Conservation (phyloP, 495 filamentous ascomycete species). For the Aspergillus diversus region DNA sequence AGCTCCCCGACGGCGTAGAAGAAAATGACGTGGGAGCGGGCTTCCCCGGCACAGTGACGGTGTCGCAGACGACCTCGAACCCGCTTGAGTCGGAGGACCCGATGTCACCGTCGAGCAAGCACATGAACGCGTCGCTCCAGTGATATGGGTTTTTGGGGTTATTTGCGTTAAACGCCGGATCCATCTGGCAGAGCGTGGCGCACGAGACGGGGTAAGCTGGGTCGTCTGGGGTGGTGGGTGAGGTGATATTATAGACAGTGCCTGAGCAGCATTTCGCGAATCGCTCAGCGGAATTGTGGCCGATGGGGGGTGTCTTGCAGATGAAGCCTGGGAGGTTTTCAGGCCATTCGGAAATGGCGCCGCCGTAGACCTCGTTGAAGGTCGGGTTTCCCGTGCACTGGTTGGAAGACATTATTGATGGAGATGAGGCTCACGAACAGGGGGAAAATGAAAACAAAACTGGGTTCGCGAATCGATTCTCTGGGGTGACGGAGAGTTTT, state of each 20-base stretch:
- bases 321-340: background rate
- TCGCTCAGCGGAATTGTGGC: background rate
- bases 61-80: background rate
- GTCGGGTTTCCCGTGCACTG: background rate
- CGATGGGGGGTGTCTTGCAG: background rate
- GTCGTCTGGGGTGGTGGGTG: background rate
- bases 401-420: background rate
- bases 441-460: background rate
- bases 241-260: background rate
- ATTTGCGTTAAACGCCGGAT: background rate
- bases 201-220: slow-evolving; percentile 2
- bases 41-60: background rate
- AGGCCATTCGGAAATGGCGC: slow-evolving; percentile 3
- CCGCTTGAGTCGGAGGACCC: background rate
- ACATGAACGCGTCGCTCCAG: slow-evolving; percentile 2
- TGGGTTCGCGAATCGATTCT: too few relatives aligned
- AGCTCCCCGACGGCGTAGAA: background rate
- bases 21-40: background rate
- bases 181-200: slow-evolving; percentile 1
- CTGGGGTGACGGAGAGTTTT: too few relatives aligned
- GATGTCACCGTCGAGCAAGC: background rate
- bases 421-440: background rate
- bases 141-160: background rate
- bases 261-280: slow-evolving; percentile 3
- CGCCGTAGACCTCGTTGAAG: background rate